These are phyloP conservation scores for Danielozyma ontarioensis DNA, from an alignment of 805 yeast genomes.

Conservation along the genomic window DNA sequence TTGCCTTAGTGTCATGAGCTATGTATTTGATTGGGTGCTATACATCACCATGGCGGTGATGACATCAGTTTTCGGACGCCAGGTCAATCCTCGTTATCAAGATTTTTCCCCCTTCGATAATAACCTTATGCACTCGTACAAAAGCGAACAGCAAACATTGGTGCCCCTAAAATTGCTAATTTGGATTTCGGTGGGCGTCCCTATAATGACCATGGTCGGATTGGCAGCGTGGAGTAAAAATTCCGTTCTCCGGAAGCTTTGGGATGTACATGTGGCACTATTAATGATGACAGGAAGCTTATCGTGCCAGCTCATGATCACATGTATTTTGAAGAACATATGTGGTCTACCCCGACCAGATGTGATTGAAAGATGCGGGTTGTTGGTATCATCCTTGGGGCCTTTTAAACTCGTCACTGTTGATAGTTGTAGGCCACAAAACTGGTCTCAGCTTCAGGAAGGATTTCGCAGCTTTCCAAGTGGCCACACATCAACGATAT, in stretches of 20 bases:
- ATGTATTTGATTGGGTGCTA: slow-evolving; percentile 24
- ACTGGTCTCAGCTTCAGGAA: slow-evolving; percentile 12
- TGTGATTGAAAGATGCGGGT: slow-evolving; percentile 19
- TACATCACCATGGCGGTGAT: slow-evolving; percentile 15
- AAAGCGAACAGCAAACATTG: slow-evolving; percentile 25
- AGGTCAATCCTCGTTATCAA: slow-evolving; percentile 30
- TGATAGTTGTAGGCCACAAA: slow-evolving; percentile 12
- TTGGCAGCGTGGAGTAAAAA: too few species aligned
- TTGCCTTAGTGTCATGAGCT: slow-evolving; percentile 22
- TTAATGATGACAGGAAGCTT: slow-evolving; percentile 33
- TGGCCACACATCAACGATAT: slow-evolving; percentile 25
- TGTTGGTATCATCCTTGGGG: slow-evolving; percentile 5
- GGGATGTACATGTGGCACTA: slow-evolving; percentile 38
- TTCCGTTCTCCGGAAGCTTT: slow-evolving; percentile 23
- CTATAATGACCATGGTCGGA: slow-evolving; percentile 21
- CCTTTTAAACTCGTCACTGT: slow-evolving; percentile 9
- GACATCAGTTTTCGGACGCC: slow-evolving; percentile 25
- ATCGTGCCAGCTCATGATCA: slow-evolving; percentile 32
- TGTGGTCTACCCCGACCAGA: slow-evolving; percentile 27
- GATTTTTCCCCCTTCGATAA: slow-evolving; percentile 36
- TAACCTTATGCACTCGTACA: slow-evolving; percentile 26
- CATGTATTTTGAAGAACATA: slow-evolving; percentile 25
- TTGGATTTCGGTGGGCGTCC: slow-evolving; percentile 22
- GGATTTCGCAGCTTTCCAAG: slow-evolving; percentile 26
- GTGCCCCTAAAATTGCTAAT: slow-evolving; percentile 28